These are phyloP conservation scores for Raffaelea ambrosiae DNA, from an alignment of 2,329 filamentous ascomycete species.

Conservation along the genomic window DNA sequence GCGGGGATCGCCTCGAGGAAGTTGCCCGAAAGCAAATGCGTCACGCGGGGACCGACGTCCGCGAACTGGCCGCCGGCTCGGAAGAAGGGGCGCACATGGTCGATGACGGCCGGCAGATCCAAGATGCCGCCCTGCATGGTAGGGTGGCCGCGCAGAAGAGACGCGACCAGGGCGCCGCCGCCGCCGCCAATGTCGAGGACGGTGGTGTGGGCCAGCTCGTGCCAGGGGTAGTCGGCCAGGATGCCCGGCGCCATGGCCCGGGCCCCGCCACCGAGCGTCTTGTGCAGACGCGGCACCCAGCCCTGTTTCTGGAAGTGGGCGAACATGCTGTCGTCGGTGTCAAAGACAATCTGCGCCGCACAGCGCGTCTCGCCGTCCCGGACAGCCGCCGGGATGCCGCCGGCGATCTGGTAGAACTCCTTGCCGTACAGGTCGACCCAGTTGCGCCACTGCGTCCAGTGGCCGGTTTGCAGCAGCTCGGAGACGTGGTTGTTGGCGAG, in stretches of 20 bases:
- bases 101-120: conserved; percentile 26
- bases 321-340: conserved; percentile 32
- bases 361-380: conserved; percentile 14
- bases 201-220: conserved; percentile 31
- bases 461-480: conserved; percentile 21
- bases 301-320: conserved; percentile 25
- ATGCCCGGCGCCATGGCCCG: conserved; percentile 28
- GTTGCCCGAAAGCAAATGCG: conserved; percentile 25
- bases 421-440: conserved; percentile 35
- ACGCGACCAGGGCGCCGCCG: background rate
- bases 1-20: conserved; percentile 26
- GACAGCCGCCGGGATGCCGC: conserved; percentile 25
- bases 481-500: conserved; percentile 28
- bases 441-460: conserved; percentile 35
- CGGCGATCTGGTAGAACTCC: conserved; percentile 33
- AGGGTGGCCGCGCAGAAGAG: conserved; percentile 20
- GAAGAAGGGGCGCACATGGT: conserved; percentile 12
- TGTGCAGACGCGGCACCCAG: conserved; percentile 24
- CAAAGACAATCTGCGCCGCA: conserved; percentile 29
- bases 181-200: conserved; percentile 4
- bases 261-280: conserved; percentile 27
- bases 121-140: conserved; percentile 25
- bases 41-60: conserved; percentile 23
- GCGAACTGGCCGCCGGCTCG: conserved; percentile 18
- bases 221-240: conserved; percentile 31